Evolutionary conservation across 768 basidiomycete genomes (phyloP), one percentile per base, ranked within the genome.

Genomic region (Panellus pusillus): DNA sequence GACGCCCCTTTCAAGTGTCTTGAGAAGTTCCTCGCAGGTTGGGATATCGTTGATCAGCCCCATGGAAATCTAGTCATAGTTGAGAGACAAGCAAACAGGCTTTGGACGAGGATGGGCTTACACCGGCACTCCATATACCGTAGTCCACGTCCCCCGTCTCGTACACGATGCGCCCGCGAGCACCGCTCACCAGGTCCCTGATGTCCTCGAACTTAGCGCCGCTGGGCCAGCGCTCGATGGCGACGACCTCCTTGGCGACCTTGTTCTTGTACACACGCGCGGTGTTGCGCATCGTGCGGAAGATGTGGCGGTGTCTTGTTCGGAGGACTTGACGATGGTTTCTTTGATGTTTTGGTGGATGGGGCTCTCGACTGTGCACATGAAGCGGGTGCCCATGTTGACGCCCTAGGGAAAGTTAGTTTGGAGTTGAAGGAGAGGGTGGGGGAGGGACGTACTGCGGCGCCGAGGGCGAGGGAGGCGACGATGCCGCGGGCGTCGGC

Each of bases 361-460:
- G 13, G 90, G 86, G 50, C 89, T 83, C 68, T 97, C 93, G 11
- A 85, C 82, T 1, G 93, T 95, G 68, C 89, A 90, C 91, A 96
- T 88, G 74, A 97, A 95, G 6, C 93, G 82, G 9, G 93, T 94
- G 75, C 79, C 94, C 88, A 93, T 91, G 64, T 94, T 96, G 12
- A 89, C 77, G 40, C 93, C 94, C 86, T 91, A 38, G n/a, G 9
- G 37, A 28, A 28, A 9, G n/a, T 41, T 5, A 36, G 19, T 54
- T 29, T 9, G 13, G 28, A 44, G 24, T 24, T 24, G 24, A 6
- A 6, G 24, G 24, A 24, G 24, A 24, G 24, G 27, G 17, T 2
- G 7, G 28, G 32, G 13, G 20, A 15, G 27, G 40, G 27, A 78
- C 86, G 68, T 68, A 91, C 89, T 29, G 77, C 76, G 52, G 90